phyloP scores from a whole-genome alignment of 75 land plant species.

The Pinus albicaulis region DNA sequence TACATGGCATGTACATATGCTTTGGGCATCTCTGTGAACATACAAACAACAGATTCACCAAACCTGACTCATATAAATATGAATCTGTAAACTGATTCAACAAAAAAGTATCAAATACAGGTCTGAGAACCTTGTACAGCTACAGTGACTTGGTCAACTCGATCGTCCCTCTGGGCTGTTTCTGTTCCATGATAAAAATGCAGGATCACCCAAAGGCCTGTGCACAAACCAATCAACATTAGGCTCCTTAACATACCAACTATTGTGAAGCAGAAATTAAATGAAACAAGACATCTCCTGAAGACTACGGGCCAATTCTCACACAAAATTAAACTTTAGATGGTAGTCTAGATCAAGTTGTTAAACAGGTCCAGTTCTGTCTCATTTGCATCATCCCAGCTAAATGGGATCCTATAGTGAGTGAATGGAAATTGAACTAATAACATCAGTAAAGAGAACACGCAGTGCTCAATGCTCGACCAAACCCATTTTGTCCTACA shows the following conservation, averaged over 20 bases:
- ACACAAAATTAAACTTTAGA: background rate
- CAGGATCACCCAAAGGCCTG: conserved; percentile 68
- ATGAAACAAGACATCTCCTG: too few species aligned
- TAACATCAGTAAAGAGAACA: background rate
- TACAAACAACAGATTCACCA: background rate
- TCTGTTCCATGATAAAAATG: conserved; percentile 65
- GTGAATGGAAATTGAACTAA: background rate
- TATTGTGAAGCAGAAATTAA: background rate
- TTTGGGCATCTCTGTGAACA: too few species aligned
- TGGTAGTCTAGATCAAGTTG: background rate
- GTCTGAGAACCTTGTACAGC: background rate
- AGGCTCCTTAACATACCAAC: background rate
- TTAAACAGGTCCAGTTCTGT: too few species aligned
- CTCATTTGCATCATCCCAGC: background rate
- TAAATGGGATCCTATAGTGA: background rate
- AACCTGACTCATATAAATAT: background rate
- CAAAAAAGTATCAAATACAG: too few species aligned
- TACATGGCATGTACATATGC: too few species aligned
- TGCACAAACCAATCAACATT: conserved; percentile 4
- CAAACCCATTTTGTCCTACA: background rate
- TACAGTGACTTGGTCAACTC: background rate
- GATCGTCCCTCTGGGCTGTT: conserved; percentile 19
- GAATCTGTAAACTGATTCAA: background rate
- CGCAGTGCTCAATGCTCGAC: background rate
- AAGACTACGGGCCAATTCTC: background rate